Percentiles rank a stretch among this genome's conserved stretches.
These are phyloP conservation scores for Lunularia cruciata DNA, from an alignment of 225 moss, liverwort and hornwort species.

Conservation along the genomic window DNA sequence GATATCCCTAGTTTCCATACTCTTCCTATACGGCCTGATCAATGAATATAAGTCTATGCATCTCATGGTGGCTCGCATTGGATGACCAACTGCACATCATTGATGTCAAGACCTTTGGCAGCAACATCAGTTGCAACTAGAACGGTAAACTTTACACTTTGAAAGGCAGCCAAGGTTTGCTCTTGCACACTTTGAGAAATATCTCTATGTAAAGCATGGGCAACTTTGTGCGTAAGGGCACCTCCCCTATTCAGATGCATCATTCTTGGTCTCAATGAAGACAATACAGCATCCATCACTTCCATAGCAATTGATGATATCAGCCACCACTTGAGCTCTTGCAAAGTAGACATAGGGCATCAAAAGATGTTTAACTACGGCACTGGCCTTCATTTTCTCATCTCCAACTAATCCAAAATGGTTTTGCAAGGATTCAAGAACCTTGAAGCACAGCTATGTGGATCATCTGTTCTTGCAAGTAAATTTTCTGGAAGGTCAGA, in stretches of 20 bases:
- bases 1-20: slow-evolving; percentile 74
- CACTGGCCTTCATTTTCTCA: no score
- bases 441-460: no score
- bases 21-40: slow-evolving; percentile 86
- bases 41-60: slow-evolving; percentile 81
- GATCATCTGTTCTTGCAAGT: no score
- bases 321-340: no score
- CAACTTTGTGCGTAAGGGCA: slow-evolving; percentile 39
- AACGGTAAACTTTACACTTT: slow-evolving; percentile 58
- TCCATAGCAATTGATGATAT: slow-evolving; percentile 79
- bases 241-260: slow-evolving; percentile 49
- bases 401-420: no score
- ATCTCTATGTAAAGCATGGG: slow-evolving; percentile 58
- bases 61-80: slow-evolving; percentile 67
- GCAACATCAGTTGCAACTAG: slow-evolving; percentile 90
- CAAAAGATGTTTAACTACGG: no score
- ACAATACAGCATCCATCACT: slow-evolving; percentile 74
- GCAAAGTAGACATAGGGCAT: no score
- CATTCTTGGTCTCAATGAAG: slow-evolving; percentile 80
- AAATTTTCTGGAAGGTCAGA: no score
- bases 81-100: slow-evolving; percentile 67
- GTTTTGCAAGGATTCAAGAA: slow-evolving; percentile 65
- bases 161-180: slow-evolving; percentile 72
- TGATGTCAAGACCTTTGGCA: slow-evolving; percentile 80
- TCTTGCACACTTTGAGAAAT: slow-evolving; percentile 72